phyloP scores from a whole-genome alignment of 148 eudicot species.

The Camellia sinensis region DNA sequence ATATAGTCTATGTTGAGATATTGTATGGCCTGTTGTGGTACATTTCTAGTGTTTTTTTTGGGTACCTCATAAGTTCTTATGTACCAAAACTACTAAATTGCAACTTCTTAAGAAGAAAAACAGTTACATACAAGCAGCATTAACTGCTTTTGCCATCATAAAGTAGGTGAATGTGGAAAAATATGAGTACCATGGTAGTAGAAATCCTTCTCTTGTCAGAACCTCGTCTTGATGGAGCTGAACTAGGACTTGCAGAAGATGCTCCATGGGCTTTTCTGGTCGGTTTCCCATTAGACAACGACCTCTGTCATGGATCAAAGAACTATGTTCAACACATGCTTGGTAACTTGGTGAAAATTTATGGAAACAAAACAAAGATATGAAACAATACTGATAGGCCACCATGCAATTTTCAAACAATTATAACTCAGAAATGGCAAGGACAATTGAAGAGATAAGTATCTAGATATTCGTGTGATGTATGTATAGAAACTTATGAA shows the following conservation, averaged over 20 bases:
- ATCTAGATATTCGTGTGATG: too few species aligned
- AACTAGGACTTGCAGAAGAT: constrained; percentile 51
- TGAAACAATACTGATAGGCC: neutral
- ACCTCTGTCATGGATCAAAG: constrained; percentile 32
- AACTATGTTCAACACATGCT: neutral
- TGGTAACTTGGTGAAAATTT: neutral
- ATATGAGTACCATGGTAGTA: constrained; percentile 50
- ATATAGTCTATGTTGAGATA: too few species aligned
- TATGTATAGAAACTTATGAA: too few species aligned
- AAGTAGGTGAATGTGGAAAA: neutral
- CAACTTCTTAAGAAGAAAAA: neutral
- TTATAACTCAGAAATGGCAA: neutral
- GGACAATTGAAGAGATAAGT: neutral
- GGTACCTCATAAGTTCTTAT: too few species aligned
- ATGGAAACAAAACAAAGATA: neutral
- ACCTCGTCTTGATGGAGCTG: constrained; percentile 50
- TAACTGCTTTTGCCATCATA: neutral
- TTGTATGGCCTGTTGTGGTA: too few species aligned
- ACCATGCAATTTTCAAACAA: neutral
- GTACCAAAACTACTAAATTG: neutral
- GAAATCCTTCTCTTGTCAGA: constrained; percentile 57
- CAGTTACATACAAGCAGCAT: too few species aligned
- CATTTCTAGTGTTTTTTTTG: too few species aligned
- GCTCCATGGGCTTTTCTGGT: constrained; percentile 44
- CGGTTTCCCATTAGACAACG: constrained; percentile 48